phyloP scores from a whole-genome alignment of 108 stramenopile genomes.

The Pseudonitzschia pungens region DNA sequence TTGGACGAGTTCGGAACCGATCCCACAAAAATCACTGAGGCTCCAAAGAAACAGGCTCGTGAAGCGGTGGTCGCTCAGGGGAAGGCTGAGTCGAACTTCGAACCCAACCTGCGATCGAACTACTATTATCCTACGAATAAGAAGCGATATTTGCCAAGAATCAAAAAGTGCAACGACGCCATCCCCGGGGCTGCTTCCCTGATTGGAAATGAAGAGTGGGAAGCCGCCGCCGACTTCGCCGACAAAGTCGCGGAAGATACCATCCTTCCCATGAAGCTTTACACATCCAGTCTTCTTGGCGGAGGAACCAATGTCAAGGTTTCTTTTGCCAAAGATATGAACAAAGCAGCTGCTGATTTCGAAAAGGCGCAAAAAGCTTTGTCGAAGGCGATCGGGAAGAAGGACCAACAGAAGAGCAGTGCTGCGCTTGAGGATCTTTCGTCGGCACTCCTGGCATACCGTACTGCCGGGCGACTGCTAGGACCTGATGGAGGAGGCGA shows the following conservation, averaged over 20 bases:
- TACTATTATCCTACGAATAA: slow-evolving; percentile 77
- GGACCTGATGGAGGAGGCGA: slow-evolving; percentile 86
- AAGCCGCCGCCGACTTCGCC: slow-evolving; percentile 58
- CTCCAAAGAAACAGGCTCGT: slow-evolving; percentile 2
- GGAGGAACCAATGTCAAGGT: slow-evolving; percentile 79
- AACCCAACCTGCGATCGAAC: slow-evolving; percentile 77
- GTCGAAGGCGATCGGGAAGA: slow-evolving; percentile 62
- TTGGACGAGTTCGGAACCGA: slow-evolving; percentile 78
- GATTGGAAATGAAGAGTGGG: slow-evolving; percentile 74
- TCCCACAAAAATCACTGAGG: slow-evolving; percentile 50
- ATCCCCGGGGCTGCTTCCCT: slow-evolving; percentile 58
- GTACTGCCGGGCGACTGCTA: slow-evolving; percentile 60
- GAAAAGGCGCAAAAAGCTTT: slow-evolving; percentile 62
- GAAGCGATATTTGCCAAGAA: slow-evolving; percentile 84
- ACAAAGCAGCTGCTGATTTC: slow-evolving; percentile 52
- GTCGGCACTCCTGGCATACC: slow-evolving; percentile 55
- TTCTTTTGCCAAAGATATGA: slow-evolving; percentile 78
- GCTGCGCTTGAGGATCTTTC: slow-evolving; percentile 67
- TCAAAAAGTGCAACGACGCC: slow-evolving; percentile 74
- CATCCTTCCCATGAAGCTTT: slow-evolving; percentile 84
- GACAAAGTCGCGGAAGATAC: slow-evolving; percentile 76
- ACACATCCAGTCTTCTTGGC: slow-evolving; percentile 67
- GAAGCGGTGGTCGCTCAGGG: slow-evolving; percentile 8
- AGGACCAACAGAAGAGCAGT: slow-evolving; percentile 54
- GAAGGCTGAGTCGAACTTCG: slow-evolving; percentile 59